Evolutionary conservation across 1,139 yeast species (phyloP).

Genomic region (Blastobotrys serpentis): DNA sequence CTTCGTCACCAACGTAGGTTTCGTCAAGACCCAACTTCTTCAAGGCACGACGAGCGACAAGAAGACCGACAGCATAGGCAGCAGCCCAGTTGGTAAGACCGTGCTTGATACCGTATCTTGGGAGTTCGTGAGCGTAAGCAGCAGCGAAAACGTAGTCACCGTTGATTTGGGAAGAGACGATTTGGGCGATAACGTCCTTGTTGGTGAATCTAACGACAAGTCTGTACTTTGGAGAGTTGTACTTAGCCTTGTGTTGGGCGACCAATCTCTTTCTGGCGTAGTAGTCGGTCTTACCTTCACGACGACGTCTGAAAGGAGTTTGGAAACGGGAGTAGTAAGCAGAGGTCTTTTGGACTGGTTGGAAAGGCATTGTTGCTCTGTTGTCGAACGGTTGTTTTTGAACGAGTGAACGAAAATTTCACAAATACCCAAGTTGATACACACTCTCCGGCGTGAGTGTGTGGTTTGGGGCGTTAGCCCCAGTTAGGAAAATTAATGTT

Average conservation of each 20-base stretch:
- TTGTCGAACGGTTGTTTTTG: conserved; percentile 9
- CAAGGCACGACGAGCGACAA: conserved; percentile 98
- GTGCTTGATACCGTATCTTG: conserved; percentile 95
- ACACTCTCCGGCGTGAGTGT: not conserved
- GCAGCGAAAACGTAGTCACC: conserved; percentile 97
- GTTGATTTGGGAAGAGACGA: conserved; percentile 91
- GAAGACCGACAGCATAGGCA: conserved; percentile 98
- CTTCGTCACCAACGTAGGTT: conserved; percentile 98
- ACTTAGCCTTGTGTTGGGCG: conserved; percentile 99
- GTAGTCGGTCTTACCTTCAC: conserved; percentile 99
- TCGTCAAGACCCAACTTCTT: conserved; percentile 98
- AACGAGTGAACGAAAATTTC: not conserved
- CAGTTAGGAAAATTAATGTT: too few relatives aligned
- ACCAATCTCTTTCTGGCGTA: conserved; percentile 99
- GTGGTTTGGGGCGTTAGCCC: too few relatives aligned
- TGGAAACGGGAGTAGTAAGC: conserved; percentile 99
- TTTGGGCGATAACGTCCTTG: conserved; percentile 98
- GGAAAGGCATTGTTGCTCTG: conserved; percentile 66
- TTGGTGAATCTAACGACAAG: conserved; percentile 99
- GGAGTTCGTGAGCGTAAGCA: conserved; percentile 99
- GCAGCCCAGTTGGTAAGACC: conserved; percentile 99
- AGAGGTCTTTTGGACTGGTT: conserved; percentile 68
- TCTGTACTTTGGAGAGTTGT: conserved; percentile 99
- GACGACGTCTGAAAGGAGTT: conserved; percentile 99
- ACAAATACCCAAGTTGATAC: not conserved